Conservation (phyloP, 352 stramenopile species). For the Phytopythium helicoides region DNA sequence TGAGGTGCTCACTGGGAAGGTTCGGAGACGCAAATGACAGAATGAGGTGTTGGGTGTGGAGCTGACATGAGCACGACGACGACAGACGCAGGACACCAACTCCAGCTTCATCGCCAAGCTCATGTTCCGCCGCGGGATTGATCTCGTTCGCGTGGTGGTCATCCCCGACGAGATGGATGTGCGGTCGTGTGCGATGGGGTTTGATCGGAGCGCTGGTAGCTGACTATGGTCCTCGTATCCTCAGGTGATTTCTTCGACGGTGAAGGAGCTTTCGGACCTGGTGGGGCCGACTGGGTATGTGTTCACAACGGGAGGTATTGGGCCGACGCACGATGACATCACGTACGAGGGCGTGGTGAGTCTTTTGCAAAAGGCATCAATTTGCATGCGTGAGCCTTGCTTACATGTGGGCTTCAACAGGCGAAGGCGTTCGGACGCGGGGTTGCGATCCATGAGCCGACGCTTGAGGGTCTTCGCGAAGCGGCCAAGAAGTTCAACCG, state of each 20-base stretch:
- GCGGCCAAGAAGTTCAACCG: slow-evolving; percentile 32
- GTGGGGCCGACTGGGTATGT: slow-evolving; percentile 77
- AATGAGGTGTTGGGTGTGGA: not conserved
- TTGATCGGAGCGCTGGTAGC: no score
- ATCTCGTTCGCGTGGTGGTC: slow-evolving; percentile 73
- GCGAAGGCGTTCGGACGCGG: slow-evolving; percentile 70
- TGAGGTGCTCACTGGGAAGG: slow-evolving; percentile 69
- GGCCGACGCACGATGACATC: slow-evolving; percentile 86
- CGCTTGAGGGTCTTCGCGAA: slow-evolving; percentile 50
- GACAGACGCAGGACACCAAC: slow-evolving; percentile 83
- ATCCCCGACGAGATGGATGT: slow-evolving; percentile 81
- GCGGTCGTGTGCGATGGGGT: no score
- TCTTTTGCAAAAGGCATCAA: no score
- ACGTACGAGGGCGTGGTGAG: slow-evolving; percentile 81
- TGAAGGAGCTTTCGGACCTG: slow-evolving; percentile 70
- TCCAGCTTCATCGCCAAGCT: slow-evolving; percentile 80
- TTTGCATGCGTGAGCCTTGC: no score
- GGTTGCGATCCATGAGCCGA: slow-evolving; percentile 68
- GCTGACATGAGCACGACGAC: no score
- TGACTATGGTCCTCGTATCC: not conserved
- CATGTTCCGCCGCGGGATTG: slow-evolving; percentile 76
- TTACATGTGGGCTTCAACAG: slow-evolving; percentile 21
- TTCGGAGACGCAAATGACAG: slow-evolving; percentile 8
- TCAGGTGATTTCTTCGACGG: slow-evolving; percentile 66
- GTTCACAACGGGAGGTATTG: slow-evolving; percentile 84